A percentile compares a stretch with the other conserved stretches of the same genome.
phyloP scores from a whole-genome alignment of 495 filamentous ascomycete species.

The Lasiosphaeriaceae sp. region DNA sequence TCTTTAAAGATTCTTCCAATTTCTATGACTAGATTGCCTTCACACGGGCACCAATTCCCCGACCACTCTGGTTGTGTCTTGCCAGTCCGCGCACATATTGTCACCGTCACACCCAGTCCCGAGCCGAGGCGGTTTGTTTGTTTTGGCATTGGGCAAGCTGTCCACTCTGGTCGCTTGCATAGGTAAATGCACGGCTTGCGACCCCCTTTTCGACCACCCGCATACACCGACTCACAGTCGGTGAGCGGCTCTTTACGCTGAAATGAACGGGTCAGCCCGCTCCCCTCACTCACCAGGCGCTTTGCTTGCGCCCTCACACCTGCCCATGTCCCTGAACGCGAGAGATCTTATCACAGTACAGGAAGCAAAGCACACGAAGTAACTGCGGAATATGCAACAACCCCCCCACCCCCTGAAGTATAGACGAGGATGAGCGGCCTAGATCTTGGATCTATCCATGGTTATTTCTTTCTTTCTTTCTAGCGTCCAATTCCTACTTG shows the following conservation, averaged over 20 bases:
- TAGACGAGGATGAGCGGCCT: no score
- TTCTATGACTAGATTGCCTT: background rate
- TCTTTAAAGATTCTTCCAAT: background rate
- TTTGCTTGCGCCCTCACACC: background rate
- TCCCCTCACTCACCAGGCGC: constrained; percentile 5
- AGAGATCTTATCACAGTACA: background rate
- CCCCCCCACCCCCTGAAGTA: no score
- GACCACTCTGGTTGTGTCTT: no score
- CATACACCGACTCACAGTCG: constrained; percentile 25
- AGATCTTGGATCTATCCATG: no score
- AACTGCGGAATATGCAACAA: no score
- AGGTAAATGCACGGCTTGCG: constrained; percentile 17
- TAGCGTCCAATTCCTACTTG: no score
- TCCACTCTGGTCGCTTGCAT: constrained; percentile 5
- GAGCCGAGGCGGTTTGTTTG: background rate
- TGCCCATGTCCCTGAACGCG: background rate
- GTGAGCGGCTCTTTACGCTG: constrained; percentile 24
- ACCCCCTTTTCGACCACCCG: constrained; percentile 13
- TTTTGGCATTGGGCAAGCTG: background rate
- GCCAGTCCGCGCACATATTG: background rate
- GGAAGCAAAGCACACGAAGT: no score
- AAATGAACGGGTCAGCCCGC: constrained; percentile 19
- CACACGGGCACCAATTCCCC: background rate
- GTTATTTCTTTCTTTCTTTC: no score
- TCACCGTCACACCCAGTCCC: background rate